These are phyloP conservation scores for Ilex asprella DNA, from an alignment of 257 asterid species.

Conservation along the genomic window DNA sequence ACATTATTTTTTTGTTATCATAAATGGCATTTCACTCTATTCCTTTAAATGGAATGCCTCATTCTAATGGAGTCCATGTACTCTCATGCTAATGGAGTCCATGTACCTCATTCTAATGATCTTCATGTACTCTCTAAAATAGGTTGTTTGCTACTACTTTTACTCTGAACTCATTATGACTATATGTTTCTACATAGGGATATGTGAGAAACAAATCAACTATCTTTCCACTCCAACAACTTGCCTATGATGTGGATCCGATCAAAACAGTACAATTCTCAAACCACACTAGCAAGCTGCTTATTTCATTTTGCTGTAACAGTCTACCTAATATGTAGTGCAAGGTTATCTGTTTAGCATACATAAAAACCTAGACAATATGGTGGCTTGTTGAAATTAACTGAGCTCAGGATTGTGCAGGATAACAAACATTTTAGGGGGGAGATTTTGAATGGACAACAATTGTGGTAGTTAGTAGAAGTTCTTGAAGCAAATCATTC, in stretches of 20 bases:
- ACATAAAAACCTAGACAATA: background rate
- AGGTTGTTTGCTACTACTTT: conserved; percentile 13
- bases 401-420: conserved; percentile 39
- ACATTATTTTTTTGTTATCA: background rate
- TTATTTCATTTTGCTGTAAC: conserved; percentile 37
- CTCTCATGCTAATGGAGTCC: too few species aligned
- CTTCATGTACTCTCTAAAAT: background rate
- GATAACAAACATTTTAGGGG: conserved; percentile 93
- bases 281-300: conserved; percentile 96
- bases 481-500: too few species aligned
- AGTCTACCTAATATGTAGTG: conserved; percentile 34
- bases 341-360: conserved; percentile 27
- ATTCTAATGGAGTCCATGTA: too few species aligned
- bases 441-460: conserved; percentile 91
- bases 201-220: conserved; percentile 98
- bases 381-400: conserved; percentile 13
- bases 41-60: background rate
- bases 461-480: conserved; percentile 42
- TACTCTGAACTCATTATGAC: conserved; percentile 6
- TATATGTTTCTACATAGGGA: conserved; percentile 42
- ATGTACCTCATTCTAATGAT: too few species aligned
- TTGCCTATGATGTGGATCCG: conserved; percentile 93
- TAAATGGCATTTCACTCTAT: background rate
- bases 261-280: conserved; percentile 97
- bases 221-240: conserved; percentile 88